Evolutionary conservation across 352 stramenopile species (phyloP).

Genomic region (Globisporangium paddicum): DNA sequence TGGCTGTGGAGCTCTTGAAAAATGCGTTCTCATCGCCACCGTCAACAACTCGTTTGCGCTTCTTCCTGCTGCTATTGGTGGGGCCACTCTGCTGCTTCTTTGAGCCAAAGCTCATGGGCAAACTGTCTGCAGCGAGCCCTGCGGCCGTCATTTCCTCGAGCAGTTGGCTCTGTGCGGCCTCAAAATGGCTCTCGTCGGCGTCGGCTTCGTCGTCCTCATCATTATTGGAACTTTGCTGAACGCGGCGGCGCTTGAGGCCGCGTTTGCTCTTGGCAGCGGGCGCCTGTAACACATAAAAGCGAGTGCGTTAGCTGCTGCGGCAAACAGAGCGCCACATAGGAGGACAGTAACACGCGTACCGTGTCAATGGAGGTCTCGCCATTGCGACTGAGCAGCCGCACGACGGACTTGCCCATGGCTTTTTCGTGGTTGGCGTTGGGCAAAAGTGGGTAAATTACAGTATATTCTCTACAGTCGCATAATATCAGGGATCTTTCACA

Average conservation of each 20-base stretch:
- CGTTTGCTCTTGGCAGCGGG: conserved; percentile 10
- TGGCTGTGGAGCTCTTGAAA: neutral
- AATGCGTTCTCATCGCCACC: neutral
- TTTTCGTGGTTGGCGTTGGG: neutral
- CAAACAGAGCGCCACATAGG: neutral
- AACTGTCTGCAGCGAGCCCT: conserved; percentile 32
- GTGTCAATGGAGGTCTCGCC: conserved; percentile 22
- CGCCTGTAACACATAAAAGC: neutral
- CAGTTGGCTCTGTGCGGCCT: conserved; percentile 48
- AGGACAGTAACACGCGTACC: neutral
- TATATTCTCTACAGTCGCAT: neutral
- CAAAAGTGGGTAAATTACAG: neutral
- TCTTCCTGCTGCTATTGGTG: neutral
- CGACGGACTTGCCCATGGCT: conserved; percentile 19
- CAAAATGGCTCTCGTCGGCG: conserved; percentile 29
- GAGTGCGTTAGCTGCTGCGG: neutral
- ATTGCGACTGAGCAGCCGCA: conserved; percentile 31
- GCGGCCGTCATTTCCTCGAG: conserved; percentile 55
- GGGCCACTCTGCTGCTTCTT: conserved; percentile 1
- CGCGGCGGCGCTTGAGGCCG: conserved; percentile 23
- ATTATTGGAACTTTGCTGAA: neutral
- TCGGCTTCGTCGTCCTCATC: neutral
- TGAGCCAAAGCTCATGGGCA: conserved; percentile 60
- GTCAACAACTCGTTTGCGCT: neutral
- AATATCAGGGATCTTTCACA: neutral